Conservation (phyloP, 2,329 filamentous ascomycete species). For the Xylaria digitata region DNA sequence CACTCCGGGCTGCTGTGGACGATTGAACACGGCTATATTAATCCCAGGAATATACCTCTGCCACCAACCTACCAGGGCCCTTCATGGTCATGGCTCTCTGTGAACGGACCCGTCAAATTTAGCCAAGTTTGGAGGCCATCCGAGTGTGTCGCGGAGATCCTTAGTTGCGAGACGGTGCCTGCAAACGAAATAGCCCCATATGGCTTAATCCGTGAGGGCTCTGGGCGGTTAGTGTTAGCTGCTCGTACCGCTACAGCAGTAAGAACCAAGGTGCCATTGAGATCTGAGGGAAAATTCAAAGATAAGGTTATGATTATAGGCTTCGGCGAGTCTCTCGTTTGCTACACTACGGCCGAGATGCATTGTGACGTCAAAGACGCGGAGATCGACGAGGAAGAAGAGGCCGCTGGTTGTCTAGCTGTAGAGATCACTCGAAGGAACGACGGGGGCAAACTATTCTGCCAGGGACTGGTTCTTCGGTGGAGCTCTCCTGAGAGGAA, state of each 20-base stretch:
- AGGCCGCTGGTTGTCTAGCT: neutral
- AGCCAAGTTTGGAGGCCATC: neutral
- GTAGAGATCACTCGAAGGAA: neutral
- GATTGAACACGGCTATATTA: neutral
- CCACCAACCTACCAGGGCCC: slow-evolving; percentile 9
- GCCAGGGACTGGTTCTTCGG: slow-evolving; percentile 14
- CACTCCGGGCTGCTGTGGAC: slow-evolving; percentile 1
- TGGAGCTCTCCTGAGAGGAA: slow-evolving; percentile 18
- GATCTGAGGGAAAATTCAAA: neutral
- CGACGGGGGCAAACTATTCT: neutral
- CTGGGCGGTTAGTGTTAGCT: neutral
- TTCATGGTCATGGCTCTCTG: slow-evolving; percentile 18
- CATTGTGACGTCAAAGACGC: neutral
- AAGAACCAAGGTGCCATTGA: neutral
- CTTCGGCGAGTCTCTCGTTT: neutral
- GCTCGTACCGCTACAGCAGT: neutral
- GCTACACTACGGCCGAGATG: neutral
- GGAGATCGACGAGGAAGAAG: neutral
- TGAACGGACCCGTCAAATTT: slow-evolving; percentile 12
- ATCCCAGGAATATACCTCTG: too few relatives aligned
- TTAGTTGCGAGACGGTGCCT: slow-evolving; percentile 6
- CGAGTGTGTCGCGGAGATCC: slow-evolving; percentile 14
- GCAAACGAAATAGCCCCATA: neutral
- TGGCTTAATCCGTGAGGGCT: slow-evolving; percentile 46
- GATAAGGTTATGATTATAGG: slow-evolving; percentile 6